phyloP scores from a whole-genome alignment of 768 basidiomycete species.

The Tephrocybe sp. region DNA sequence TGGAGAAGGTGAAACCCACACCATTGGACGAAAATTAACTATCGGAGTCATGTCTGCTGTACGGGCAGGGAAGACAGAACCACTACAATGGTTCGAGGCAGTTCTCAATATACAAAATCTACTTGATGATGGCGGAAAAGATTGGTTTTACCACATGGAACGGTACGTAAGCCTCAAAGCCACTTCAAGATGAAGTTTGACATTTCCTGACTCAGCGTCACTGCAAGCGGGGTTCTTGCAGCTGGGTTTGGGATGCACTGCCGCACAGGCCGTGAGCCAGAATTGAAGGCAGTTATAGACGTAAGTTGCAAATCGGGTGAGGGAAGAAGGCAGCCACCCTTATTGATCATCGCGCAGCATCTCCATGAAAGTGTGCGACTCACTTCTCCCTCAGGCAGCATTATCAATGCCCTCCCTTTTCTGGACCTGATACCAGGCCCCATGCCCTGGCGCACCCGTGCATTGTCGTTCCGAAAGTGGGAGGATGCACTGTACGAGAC shows the following conservation, averaged over 20 bases:
- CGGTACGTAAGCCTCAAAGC: too few species aligned
- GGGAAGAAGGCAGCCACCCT: neutral
- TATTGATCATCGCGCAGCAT: neutral
- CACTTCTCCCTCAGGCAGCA: neutral
- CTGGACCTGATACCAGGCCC: neutral
- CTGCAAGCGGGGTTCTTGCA: neutral
- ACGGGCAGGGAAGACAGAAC: too few species aligned
- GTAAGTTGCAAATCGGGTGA: neutral
- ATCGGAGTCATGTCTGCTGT: too few species aligned
- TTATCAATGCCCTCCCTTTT: too few species aligned
- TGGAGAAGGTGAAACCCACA: too few species aligned
- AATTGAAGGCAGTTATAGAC: neutral
- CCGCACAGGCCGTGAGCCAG: neutral
- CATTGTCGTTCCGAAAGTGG: neutral
- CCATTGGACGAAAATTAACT: too few species aligned
- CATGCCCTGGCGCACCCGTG: neutral
- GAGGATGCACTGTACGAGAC: neutral
- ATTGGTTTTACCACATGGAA: too few species aligned
- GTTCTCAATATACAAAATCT: neutral
- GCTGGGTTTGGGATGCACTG: constrained; percentile 3
- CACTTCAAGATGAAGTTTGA: too few species aligned
- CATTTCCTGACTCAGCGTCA: neutral
- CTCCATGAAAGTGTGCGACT: neutral
- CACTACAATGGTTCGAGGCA: neutral
- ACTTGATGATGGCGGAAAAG: neutral